These are phyloP conservation scores for Cupressus sempervirens DNA, from an alignment of 75 land plant species.

Conservation along the genomic window DNA sequence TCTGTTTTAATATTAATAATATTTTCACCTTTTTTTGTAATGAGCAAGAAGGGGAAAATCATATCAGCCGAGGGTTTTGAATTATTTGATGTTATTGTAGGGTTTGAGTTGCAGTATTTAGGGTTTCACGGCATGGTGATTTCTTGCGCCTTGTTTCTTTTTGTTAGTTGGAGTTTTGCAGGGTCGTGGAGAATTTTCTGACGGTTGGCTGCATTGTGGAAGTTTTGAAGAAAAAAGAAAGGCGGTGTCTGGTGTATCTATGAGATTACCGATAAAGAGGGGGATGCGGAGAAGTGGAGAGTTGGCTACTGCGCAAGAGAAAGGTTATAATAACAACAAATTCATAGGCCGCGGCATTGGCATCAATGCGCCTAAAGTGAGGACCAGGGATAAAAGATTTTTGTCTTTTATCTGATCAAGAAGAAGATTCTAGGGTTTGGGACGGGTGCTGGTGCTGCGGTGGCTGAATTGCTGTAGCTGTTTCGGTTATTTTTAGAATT, in stretches of 20 bases:
- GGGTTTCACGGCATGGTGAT: background rate
- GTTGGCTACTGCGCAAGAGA: background rate
- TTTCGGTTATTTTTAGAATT: background rate
- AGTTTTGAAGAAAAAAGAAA: background rate
- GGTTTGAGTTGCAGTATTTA: background rate
- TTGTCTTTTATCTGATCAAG: background rate
- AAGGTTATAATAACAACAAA: slow-evolving; percentile 7
- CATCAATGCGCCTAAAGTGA: slow-evolving; percentile 44
- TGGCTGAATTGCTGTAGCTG: background rate
- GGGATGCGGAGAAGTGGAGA: slow-evolving; percentile 18
- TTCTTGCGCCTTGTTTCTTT: background rate
- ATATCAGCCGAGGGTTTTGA: background rate
- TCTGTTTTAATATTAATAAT: background rate
- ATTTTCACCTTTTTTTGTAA: background rate
- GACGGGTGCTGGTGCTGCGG: background rate
- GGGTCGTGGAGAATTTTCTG: background rate
- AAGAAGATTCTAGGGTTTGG: background rate
- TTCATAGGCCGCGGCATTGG: slow-evolving; percentile 48
- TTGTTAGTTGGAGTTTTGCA: background rate
- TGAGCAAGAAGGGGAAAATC: background rate
- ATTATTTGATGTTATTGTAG: background rate
- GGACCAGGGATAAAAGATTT: slow-evolving; percentile 52
- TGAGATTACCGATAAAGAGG: background rate
- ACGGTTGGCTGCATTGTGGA: background rate
- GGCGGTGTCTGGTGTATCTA: background rate